These are phyloP conservation scores for Rhizomucor miehei DNA, from an alignment of 371 early-diverging fungal genomes.

Conservation along the genomic window DNA sequence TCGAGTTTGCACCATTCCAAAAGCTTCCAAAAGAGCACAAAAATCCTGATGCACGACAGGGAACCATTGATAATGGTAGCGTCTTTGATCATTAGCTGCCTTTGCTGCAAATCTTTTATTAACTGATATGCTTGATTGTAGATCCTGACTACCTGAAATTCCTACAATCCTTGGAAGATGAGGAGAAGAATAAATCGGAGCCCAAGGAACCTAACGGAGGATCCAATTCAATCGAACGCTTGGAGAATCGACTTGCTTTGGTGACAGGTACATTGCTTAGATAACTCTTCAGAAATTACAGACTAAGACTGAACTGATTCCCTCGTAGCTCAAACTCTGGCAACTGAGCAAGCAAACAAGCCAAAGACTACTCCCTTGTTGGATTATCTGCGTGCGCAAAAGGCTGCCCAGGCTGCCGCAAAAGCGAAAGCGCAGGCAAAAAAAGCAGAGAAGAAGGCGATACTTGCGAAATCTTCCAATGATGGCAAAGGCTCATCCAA, in stretches of 20 bases:
- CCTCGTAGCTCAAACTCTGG: constrained; percentile 35
- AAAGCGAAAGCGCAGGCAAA: constrained; percentile 51
- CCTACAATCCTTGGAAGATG: constrained; percentile 61
- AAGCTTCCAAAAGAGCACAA: constrained; percentile 65
- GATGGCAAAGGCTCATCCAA: constrained; percentile 11
- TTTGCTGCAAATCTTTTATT: no score
- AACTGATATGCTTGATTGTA: constrained; percentile 11
- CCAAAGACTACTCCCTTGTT: constrained; percentile 71
- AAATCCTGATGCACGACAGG: constrained; percentile 66
- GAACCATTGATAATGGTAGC: constrained; percentile 74
- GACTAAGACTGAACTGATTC: not conserved
- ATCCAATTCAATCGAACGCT: constrained; percentile 43
- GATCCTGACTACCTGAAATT: constrained; percentile 80
- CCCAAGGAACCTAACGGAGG: constrained; percentile 34
- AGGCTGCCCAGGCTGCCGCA: constrained; percentile 56
- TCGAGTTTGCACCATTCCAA: constrained; percentile 84
- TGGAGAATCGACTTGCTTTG: constrained; percentile 48
- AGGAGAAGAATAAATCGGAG: constrained; percentile 37
- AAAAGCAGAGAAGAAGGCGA: constrained; percentile 43
- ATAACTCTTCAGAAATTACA: no score
- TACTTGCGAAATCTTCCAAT: constrained; percentile 5
- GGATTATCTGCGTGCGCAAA: constrained; percentile 76
- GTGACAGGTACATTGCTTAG: constrained; percentile 35
- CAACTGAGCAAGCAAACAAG: constrained; percentile 46
- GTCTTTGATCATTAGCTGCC: no score